Base-by-base conservation (phyloP, 2,329 filamentous ascomycete species). In the Rhytidhysteron rufulum region DNA sequence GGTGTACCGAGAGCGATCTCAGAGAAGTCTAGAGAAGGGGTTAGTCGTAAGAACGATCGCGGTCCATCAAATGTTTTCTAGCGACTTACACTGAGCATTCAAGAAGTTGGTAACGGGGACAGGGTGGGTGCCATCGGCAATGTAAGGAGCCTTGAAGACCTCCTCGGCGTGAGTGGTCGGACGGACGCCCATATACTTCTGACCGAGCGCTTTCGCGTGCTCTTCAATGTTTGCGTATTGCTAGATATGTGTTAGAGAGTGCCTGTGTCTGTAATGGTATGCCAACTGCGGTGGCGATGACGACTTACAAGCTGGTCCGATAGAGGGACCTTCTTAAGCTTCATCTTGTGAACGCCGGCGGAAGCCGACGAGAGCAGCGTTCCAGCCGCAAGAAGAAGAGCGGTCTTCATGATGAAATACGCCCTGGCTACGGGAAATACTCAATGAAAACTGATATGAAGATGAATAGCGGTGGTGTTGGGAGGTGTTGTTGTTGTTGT, bases 61-160 rank as follows among this genome's bases (percentile, higher is more conserved):
- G 27, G 13, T 30, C 13, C 5, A n/a, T 30, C 27, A 16, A 30
- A 30, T 3, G 20, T 24, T 33, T 13, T 21, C 40, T 24, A n/a
- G 37, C 21, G 27, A 73, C 86, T 62, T 84, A 95, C 90, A 98
- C 73, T 98, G 93, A 44, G 93, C 93, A 64, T 98, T 98, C 75
- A 97, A 75, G 75, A 96, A 98, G 82, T 98, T 98, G 72, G 82
- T 87, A 58, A 98, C 83, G 43, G 91, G 87, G 31, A 98, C 86
- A 42, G 83, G 80, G 70, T 97, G 91, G 44, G 73, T 72, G 43
- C 79, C 78, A 50, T 86, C 78, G 41, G 74, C 69, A 53, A 87
- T 71, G 38, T 82, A 78, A 42, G 82, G 79, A 55, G 86, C 80
- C 65, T 83, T 83, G 77, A 95, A 94, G 68, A 94, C 82, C 66